These are phyloP conservation scores for Lenwebbia sp. DNA, from an alignment of 345 rosid species.

Conservation along the genomic window DNA sequence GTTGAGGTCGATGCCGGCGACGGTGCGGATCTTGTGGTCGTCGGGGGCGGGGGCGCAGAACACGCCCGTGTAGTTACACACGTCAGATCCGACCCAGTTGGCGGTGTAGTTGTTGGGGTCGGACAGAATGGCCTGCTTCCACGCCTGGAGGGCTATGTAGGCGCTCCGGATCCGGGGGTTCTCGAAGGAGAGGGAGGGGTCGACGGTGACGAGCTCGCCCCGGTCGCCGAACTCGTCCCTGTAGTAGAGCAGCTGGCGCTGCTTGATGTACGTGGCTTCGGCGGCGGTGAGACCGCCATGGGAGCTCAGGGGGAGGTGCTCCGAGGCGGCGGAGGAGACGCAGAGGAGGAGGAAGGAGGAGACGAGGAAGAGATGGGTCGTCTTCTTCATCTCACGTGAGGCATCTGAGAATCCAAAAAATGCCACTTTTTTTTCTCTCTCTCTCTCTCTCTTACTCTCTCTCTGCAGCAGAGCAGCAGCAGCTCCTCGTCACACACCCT, in stretches of 20 bases:
- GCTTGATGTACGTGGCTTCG: conserved; percentile 51
- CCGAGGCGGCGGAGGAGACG: conserved; percentile 4
- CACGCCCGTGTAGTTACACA: conserved; percentile 49
- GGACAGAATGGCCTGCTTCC: conserved; percentile 77
- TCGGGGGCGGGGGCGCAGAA: conserved; percentile 61
- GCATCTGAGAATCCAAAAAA: conserved; percentile 36
- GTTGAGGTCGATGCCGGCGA: conserved; percentile 88
- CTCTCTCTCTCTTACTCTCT: neutral
- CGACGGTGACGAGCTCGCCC: conserved; percentile 69
- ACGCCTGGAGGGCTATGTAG: conserved; percentile 79
- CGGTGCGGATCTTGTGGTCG: conserved; percentile 41
- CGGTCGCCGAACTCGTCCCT: conserved; percentile 78
- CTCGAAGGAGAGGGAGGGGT: conserved; percentile 55
- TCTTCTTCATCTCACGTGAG: conserved; percentile 77
- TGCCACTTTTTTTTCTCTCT: conserved; percentile 1
- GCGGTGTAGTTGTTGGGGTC: conserved; percentile 59
- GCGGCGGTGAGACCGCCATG: conserved; percentile 47
- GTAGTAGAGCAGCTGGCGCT: conserved; percentile 89
- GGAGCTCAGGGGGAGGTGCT: conserved; percentile 11
- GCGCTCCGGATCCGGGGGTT: conserved; percentile 49
- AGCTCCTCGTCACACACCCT: neutral
- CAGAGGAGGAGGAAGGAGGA: conserved; percentile 8
- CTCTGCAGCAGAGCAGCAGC: neutral
- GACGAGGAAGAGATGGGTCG: conserved; percentile 6
- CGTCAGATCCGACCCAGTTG: conserved; percentile 61